A percentile compares a stretch with the other conserved stretches of the same genome.
Evolutionary conservation across 768 basidiomycete genomes (phyloP).

Genomic region (Scleroderma bovista): DNA sequence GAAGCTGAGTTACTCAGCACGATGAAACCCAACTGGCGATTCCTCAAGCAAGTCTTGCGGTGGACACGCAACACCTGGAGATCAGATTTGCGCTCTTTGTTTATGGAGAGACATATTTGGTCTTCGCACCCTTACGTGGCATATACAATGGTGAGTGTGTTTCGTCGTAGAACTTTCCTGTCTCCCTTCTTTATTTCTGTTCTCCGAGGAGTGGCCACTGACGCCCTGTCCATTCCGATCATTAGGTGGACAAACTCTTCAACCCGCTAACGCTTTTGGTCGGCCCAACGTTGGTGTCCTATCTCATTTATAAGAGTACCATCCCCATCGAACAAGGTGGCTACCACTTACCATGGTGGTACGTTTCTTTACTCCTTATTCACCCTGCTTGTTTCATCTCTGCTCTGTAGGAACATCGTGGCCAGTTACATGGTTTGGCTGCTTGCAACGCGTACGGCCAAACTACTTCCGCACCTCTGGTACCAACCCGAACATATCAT

Average conservation of each 20-base stretch:
- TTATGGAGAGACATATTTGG: constrained; percentile 87
- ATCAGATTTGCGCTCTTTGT: constrained; percentile 81
- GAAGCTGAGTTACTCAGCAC: constrained; percentile 84
- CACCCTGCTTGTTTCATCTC: not conserved
- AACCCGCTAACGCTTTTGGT: constrained; percentile 84
- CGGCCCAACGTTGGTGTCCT: constrained; percentile 74
- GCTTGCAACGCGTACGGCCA: constrained; percentile 64
- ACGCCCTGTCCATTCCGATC: not conserved
- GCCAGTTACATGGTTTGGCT: constrained; percentile 67
- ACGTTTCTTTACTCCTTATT: constrained; percentile 21
- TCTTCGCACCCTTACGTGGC: constrained; percentile 70
- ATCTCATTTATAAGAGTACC: constrained; percentile 76
- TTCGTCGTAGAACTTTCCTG: too few relatives aligned
- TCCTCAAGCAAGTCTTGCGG: constrained; percentile 87
- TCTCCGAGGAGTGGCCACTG: not conserved
- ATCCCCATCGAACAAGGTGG: constrained; percentile 61
- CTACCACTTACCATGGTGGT: constrained; percentile 83
- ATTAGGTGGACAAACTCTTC: constrained; percentile 78
- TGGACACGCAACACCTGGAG: constrained; percentile 97
- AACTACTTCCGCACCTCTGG: constrained; percentile 80
- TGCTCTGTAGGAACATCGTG: constrained; percentile 55
- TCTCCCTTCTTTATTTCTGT: too few relatives aligned
- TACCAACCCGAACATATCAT: constrained; percentile 68
- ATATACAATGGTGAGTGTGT: constrained; percentile 68
- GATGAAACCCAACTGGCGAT: constrained; percentile 97